Evolutionary conservation across 2,329 filamentous ascomycete genomes (phyloP), one percentile per base, ranked within the genome.

Genomic region (Colletotrichum phormii): DNA sequence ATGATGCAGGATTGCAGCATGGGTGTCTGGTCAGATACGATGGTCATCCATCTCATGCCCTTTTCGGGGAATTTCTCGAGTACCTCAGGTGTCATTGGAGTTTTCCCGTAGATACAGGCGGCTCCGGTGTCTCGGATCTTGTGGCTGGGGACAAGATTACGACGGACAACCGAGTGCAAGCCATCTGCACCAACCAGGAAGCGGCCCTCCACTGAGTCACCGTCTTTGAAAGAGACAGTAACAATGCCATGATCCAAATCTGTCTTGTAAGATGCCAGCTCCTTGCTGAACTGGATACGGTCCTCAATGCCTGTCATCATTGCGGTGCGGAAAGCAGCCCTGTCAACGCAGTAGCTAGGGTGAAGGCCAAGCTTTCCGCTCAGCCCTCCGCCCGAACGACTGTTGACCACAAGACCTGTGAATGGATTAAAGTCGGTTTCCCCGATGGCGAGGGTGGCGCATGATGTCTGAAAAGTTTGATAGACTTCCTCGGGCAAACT

Each of bases 11-110:
- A 91, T 90, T 0, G 90, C 89, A 0, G 88, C 82, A 1, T 81
- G 78, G 73, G 93, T 88, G 90, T 92, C 90, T 90, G 92, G 2
- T 91, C 91, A 72, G 92, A 91, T n/a, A 88, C 69, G 2, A 90
- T 67, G 53, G 73, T 92, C 85, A 75, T 92, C 83, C 87, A 89
- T 89, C 57, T 91, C 89, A 93, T 90, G 2, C 91, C 91, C 78
- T 92, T 90, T 0, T 90, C 90, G 5, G 61, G 61, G 0, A 93
- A 82, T 0, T 79, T 85, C 73, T 87, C 89, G 82, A 92, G 92
- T 0, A 54, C n/a, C 2, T 18, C 46, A 9, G 90, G 89, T 0
- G 86, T 85, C 0, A 86, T 89, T 0, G 90, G 89, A 6, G 91
- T 89, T 77, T 92, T 89, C 0, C 91, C 91, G 75, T 93, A 91